phyloP scores from a whole-genome alignment of 495 filamentous ascomycete species.

The Penicillium odoratum region DNA sequence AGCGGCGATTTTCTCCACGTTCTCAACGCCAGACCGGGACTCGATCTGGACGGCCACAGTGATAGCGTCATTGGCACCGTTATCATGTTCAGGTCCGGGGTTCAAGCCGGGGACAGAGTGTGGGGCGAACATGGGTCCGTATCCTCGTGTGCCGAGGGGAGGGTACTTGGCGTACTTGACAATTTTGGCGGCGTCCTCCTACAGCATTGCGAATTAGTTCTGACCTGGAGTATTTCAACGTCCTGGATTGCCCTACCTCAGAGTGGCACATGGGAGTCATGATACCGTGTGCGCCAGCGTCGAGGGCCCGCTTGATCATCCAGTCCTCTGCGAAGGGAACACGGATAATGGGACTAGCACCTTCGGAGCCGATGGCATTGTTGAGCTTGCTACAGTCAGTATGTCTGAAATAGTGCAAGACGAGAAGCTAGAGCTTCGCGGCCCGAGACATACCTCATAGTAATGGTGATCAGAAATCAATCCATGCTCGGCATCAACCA shows the following conservation, averaged over 20 bases:
- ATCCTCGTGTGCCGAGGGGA: conserved; percentile 61
- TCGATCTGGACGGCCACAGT: conserved; percentile 50
- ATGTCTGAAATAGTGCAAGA: background rate
- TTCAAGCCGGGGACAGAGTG: conserved; percentile 39
- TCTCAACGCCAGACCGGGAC: conserved; percentile 46
- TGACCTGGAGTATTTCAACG: background rate
- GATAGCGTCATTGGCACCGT: conserved; percentile 33
- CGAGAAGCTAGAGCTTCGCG: background rate
- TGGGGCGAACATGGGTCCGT: conserved; percentile 61
- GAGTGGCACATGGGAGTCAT: conserved; percentile 44
- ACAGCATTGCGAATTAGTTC: background rate
- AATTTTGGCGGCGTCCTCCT: conserved; percentile 58
- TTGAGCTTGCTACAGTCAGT: conserved; percentile 21
- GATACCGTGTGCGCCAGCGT: conserved; percentile 67
- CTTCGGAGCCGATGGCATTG: conserved; percentile 61
- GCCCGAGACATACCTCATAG: conserved; percentile 30
- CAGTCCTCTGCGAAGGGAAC: conserved; percentile 64
- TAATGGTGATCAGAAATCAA: conserved; percentile 49
- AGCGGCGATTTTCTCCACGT: conserved; percentile 49
- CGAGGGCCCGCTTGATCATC: conserved; percentile 76
- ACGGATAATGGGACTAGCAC: conserved; percentile 66
- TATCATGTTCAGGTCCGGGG: conserved; percentile 41
- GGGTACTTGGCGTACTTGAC: conserved; percentile 67
- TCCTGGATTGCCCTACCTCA: conserved; percentile 19
- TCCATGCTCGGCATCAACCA: conserved; percentile 83